phyloP scores from a whole-genome alignment of 164 flowering plant species.

The Berberis thunbergii region DNA sequence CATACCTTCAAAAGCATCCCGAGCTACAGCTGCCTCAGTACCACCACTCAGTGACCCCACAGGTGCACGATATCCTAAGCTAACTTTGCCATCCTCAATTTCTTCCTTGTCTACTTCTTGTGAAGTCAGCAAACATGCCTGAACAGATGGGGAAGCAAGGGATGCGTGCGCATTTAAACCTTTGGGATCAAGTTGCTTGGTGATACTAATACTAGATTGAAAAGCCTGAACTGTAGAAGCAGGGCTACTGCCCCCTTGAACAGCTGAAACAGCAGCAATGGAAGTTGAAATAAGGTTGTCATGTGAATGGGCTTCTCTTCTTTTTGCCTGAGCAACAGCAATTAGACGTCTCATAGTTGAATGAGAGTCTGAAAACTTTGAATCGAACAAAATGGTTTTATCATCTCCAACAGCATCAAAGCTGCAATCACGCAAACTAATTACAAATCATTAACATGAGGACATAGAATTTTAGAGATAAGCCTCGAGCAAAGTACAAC shows the following conservation, averaged over 20 bases:
- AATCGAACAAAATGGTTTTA: conserved; percentile 5
- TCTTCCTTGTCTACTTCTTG: conserved; percentile 44
- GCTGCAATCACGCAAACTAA: conserved; percentile 18
- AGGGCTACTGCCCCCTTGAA: conserved; percentile 47
- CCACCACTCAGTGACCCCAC: conserved; percentile 87
- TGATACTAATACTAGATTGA: conserved; percentile 25
- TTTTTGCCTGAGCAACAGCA: conserved; percentile 95
- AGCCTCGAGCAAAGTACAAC: neutral
- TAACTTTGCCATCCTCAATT: conserved; percentile 47
- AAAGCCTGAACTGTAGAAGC: conserved; percentile 24
- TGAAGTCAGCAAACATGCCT: conserved; percentile 30
- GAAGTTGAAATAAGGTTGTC: conserved; percentile 22
- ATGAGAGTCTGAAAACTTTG: conserved; percentile 27
- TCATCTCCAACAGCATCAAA: conserved; percentile 30
- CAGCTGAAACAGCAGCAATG: conserved; percentile 19
- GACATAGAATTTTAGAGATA: neutral
- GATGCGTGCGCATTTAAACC: conserved; percentile 25
- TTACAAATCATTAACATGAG: neutral
- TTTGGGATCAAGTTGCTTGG: conserved; percentile 29
- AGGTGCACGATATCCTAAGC: conserved; percentile 42
- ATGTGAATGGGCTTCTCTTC: conserved; percentile 48
- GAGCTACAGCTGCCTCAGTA: conserved; percentile 96
- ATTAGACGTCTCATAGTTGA: conserved; percentile 80
- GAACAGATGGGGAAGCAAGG: conserved; percentile 41
- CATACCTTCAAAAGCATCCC: conserved; percentile 99